Evolutionary conservation across 106 monocot genomes (phyloP), one percentile per base, ranked within the genome.

Genomic region (Platanthera zijinensis): DNA sequence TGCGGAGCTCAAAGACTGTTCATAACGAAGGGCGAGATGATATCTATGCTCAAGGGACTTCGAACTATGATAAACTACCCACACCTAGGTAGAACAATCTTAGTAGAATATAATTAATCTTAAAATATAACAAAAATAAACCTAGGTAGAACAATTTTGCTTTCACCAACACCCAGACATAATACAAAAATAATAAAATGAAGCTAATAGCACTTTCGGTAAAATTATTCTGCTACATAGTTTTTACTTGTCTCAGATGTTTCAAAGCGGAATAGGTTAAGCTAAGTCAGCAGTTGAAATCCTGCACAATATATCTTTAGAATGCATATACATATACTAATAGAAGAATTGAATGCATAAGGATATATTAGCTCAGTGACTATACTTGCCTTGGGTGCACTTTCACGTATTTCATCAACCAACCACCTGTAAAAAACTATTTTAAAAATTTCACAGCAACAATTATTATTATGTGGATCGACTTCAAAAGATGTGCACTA

Each of bases 371-470:
- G 11, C 30, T 10, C 11, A 4, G 11, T 32, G 12, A 30, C 7
- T 17, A 72, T 72, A 76, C 83, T 75, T 90, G 76, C 95, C 92
- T 90, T 96, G 13, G 95, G 92, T 69, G 79, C 77, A 83, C 85
- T 92, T 80, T 96, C 95, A 51, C 83, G 88, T 77, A 96, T 82
- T 82, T 96, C 95, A 83, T 96, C 92, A 78, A 92, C 85, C 79
- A 96, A 90, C 95, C 95, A 96, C 87, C 95, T 96, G 82, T 53
- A 15, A 83, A 73, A 71, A 32, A 70, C 17, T 47, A 70, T 6
- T n/a, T 70, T 8, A 45, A 5, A 48, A 61, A 21, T 61, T 61
- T 21, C 59, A 61, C 21, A 19, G 8, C 59, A 61, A 61, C 21
- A 61, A 61, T 8, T 6, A n/a, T 7, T 21, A 61, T 61, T 18